These are phyloP conservation scores for Ophiostoma perfectum DNA, from an alignment of 2,329 filamentous ascomycete genomes.

Conservation along the genomic window DNA sequence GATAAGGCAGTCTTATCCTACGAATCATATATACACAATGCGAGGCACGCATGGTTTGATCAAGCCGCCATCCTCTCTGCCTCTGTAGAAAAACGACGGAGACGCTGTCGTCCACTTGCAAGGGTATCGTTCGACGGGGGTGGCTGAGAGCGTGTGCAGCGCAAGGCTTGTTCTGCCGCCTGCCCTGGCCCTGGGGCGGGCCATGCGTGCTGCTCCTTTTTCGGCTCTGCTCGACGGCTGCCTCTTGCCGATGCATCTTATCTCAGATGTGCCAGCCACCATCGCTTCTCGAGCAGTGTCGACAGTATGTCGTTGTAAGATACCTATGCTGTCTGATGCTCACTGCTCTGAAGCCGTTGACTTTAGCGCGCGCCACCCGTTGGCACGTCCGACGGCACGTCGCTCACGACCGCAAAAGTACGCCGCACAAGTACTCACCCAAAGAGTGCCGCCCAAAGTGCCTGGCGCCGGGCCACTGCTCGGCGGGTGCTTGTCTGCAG, in stretches of 20 bases:
- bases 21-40: too few relatives aligned
- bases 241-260: not conserved
- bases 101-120: not conserved
- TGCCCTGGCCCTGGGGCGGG: not conserved
- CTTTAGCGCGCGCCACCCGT: slow-evolving; percentile 2
- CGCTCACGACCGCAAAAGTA: too few relatives aligned
- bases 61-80: too few relatives aligned
- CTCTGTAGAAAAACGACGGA: too few relatives aligned
- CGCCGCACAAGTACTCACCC: too few relatives aligned
- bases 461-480: not conserved
- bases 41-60: too few relatives aligned
- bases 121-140: not conserved
- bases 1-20: too few relatives aligned
- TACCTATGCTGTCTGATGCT: not conserved
- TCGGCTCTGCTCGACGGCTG: not conserved
- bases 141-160: slow-evolving; percentile 7
- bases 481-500: slow-evolving; percentile 7
- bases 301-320: not conserved
- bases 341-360: not conserved
- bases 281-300: too few relatives aligned
- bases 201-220: slow-evolving; percentile 7
- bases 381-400: too few relatives aligned
- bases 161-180: not conserved
- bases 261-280: not conserved
- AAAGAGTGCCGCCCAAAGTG: too few relatives aligned